Percentiles rank a stretch among this genome's conserved stretches.
Evolutionary conservation across 75 land plant species (phyloP).

Genomic region (Pinus tabuliformis): DNA sequence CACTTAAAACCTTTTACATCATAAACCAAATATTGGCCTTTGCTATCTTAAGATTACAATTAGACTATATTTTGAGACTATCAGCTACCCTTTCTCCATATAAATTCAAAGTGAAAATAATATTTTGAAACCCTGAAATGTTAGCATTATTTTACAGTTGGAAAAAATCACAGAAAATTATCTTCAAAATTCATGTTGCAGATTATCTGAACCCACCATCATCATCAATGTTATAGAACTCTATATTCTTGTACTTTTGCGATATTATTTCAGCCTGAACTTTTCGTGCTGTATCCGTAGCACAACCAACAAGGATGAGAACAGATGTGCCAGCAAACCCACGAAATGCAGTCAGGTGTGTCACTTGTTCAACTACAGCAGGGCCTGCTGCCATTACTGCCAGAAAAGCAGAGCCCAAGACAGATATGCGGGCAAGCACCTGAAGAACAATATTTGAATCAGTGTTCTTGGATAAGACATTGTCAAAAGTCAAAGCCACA

Average conservation of each 20-base stretch:
- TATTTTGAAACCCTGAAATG: too few relatives aligned
- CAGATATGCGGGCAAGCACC: constrained; percentile 97
- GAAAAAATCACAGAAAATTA: too few relatives aligned
- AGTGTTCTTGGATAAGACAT: background rate
- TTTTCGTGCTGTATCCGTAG: constrained; percentile 98
- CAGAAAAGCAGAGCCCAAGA: constrained; percentile 90
- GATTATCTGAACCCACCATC: too few relatives aligned
- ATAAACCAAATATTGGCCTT: too few relatives aligned
- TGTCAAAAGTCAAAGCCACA: constrained; percentile 7
- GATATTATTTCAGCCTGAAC: constrained; percentile 99
- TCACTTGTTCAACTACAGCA: constrained; percentile 80
- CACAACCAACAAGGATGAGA: constrained; percentile 98
- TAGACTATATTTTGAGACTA: too few relatives aligned
- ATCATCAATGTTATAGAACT: constrained; percentile 59
- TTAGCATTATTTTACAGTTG: too few relatives aligned
- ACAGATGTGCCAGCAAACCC: constrained; percentile 99
- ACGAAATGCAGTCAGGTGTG: constrained; percentile 91
- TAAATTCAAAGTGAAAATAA: too few relatives aligned
- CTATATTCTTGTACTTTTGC: constrained; percentile 96
- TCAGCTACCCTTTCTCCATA: too few relatives aligned
- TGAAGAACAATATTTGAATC: constrained; percentile 14
- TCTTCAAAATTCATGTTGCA: too few relatives aligned
- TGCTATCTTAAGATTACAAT: too few relatives aligned
- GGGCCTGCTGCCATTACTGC: constrained; percentile 96
- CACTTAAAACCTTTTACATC: too few relatives aligned